Evolutionary conservation across 2,329 filamentous ascomycete species (phyloP).

Genomic region (Aspergillus ochraceus): DNA sequence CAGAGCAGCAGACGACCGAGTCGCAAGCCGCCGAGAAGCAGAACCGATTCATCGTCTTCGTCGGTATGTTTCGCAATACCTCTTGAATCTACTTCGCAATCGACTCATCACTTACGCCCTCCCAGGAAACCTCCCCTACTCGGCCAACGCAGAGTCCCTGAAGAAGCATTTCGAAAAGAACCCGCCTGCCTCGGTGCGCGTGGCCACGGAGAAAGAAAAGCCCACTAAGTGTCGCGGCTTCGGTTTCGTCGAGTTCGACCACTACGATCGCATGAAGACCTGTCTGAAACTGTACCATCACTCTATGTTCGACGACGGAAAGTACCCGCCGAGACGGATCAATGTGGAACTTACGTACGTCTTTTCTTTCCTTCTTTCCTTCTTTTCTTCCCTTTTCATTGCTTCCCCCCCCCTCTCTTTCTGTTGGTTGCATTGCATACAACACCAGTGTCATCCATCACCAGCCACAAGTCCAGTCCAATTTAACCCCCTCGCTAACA

Average conservation of each 20-base stretch:
- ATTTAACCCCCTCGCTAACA: background rate
- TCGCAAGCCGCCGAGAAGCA: conserved; percentile 17
- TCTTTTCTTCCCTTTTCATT: background rate
- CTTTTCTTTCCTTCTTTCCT: conserved; percentile 2
- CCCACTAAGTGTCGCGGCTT: conserved; percentile 69
- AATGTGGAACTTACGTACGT: conserved; percentile 88
- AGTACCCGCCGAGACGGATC: conserved; percentile 67
- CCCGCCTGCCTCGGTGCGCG: conserved; percentile 68
- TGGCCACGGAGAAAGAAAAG: conserved; percentile 66
- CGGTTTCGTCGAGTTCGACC: conserved; percentile 86
- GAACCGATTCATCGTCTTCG: conserved; percentile 73
- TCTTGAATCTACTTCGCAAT: background rate
- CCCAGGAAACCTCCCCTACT: conserved; percentile 90
- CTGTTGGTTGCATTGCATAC: background rate
- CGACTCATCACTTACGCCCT: too few species aligned
- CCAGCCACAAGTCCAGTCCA: background rate
- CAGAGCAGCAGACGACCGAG: conserved; percentile 11
- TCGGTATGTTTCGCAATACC: conserved; percentile 52
- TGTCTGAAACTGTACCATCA: conserved; percentile 91
- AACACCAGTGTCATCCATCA: background rate
- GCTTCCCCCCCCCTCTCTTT: too few species aligned
- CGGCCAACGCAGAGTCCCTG: conserved; percentile 69
- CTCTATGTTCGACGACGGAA: conserved; percentile 65
- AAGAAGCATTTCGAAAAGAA: conserved; percentile 76
- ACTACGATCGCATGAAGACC: conserved; percentile 87